Evolutionary conservation across 306 rosid species (phyloP), one percentile per base, ranked within the genome.

Genomic region (Acmispon strigosus): DNA sequence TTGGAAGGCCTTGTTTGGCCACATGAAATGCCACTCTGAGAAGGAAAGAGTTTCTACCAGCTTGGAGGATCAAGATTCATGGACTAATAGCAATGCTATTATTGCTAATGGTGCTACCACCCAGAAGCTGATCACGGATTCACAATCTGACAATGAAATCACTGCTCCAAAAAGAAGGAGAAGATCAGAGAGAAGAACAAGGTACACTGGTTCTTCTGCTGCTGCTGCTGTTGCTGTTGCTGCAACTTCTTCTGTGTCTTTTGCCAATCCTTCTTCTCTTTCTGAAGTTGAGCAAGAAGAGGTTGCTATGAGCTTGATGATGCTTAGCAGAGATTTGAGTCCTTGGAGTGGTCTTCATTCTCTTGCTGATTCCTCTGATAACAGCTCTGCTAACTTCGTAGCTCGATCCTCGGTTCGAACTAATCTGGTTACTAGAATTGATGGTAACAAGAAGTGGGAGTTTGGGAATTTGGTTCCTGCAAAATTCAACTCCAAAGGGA

Each of bases 1-100:
- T 56, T 90, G 93, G 96, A 88, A 92, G 64, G 90, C 96, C 70
- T 84, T 92, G 42, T 86, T 90, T 69, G 93, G 91, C n/a, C 98
- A 92, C 81, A 92, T 86, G 93, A 92, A 90, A 73, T 82, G 88
- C 69, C 98, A 92, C 75, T 86, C 96, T 3, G 90, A 86, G 5
- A 91, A 87, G 83, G 86, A 83, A 15, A 70, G 68, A 64, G 76
- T 27, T 68, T 86, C 83, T 12, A 75, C 11, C 22, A 76, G 74
- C 13, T 79, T 82, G 44, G 94, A 87, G 36, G 87, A 85, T 70
- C 90, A 81, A 78, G 96, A 84, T 86, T 93, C 96, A n/a, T 78
- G 79, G 83, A 84, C 73, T 18, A 79, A 76, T 62, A 54, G 64
- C 39, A 39, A 43, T 32, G 79, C 41, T 36, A 34, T 2, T 32